Evolutionary conservation across 495 filamentous ascomycete species (phyloP), one percentile per base, ranked within the genome.

Genomic region (Terfezia claveryi): DNA sequence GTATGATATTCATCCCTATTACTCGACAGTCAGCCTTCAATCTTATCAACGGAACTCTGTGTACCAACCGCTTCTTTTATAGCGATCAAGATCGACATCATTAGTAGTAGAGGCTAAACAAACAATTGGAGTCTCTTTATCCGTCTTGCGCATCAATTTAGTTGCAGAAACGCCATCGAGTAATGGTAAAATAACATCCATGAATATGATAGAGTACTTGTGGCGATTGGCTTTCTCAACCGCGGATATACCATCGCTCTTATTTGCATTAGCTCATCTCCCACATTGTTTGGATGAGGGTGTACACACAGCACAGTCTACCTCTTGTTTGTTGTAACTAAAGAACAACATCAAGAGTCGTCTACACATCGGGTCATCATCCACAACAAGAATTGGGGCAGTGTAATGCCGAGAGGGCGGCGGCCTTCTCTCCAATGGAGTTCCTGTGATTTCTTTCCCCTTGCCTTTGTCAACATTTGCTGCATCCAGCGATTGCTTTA

Each of bases 181-280:
- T 62, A 89, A 81, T 14, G 91, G 91, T 89, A 98, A 95, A 57
- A 96, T 93, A 61, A 98, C 96, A 70, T 96, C 92, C 91, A 98
- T 98, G 49, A 96, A 76, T 49, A 98, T 86, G 44, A 98, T 69
- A 64, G 96, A 88, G 67, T 92, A 96, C 37, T 83, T 85, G 16
- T 80, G 78, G 37, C 73, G 71, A 64, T 85, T 87, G 63, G 94
- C 80, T 67, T 93, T 95, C 66, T 85, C 86, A 44, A 95, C 88
- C 51, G 91, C 89, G 68, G 94, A 85, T 53, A 94, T 70, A 11
- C 91, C 91, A 69, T 98, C 85, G 54, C 82, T 76, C 85, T 94
- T 62, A 53, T 52, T 7, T 32, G 7, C 27, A 32, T 32, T 32
- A 32, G 27, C 27, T 32, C 27, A 32, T 32, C 27, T 32, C 27